Evolutionary conservation across 441 rosid genomes (phyloP).

Genomic region (Populus hybrid): DNA sequence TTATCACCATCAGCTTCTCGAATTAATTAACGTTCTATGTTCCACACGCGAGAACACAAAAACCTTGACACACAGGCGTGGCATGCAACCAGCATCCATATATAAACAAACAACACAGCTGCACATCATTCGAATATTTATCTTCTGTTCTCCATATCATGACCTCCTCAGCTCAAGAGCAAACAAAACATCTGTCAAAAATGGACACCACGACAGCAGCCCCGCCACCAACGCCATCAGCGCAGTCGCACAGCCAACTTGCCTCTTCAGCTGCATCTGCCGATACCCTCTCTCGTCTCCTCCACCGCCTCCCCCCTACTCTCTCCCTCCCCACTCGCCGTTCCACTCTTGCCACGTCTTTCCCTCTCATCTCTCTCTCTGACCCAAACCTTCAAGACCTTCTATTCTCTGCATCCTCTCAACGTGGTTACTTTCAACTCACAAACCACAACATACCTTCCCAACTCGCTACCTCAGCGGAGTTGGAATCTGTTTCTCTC

Average conservation of each 20-base stretch:
- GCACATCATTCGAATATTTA: background rate
- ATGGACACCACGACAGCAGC: slow-evolving; percentile 52
- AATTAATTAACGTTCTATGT: too few relatives aligned
- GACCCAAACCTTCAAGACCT: slow-evolving; percentile 17
- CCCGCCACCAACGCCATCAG: slow-evolving; percentile 74
- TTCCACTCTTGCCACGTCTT: slow-evolving; percentile 21
- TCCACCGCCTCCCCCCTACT: slow-evolving; percentile 69
- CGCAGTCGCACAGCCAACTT: slow-evolving; percentile 31
- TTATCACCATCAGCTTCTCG: too few relatives aligned
- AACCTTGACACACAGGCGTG: background rate
- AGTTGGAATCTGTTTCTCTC: slow-evolving; percentile 48
- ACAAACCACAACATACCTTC: slow-evolving; percentile 34
- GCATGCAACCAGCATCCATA: background rate
- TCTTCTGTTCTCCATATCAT: slow-evolving; percentile 2
- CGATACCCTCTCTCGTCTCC: slow-evolving; percentile 56
- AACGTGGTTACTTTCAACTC: slow-evolving; percentile 61
- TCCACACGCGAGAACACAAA: background rate
- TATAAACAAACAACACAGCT: background rate
- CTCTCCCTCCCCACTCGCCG: slow-evolving; percentile 57
- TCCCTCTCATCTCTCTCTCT: slow-evolving; percentile 42
- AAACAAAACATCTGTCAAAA: slow-evolving; percentile 31
- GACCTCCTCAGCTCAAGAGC: slow-evolving; percentile 49
- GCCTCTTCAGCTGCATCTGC: slow-evolving; percentile 33
- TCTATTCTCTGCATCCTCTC: slow-evolving; percentile 40
- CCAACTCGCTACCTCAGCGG: slow-evolving; percentile 55